Evolutionary conservation across 2,329 filamentous ascomycete species (phyloP).

Genomic region (Phialophora macrospora): DNA sequence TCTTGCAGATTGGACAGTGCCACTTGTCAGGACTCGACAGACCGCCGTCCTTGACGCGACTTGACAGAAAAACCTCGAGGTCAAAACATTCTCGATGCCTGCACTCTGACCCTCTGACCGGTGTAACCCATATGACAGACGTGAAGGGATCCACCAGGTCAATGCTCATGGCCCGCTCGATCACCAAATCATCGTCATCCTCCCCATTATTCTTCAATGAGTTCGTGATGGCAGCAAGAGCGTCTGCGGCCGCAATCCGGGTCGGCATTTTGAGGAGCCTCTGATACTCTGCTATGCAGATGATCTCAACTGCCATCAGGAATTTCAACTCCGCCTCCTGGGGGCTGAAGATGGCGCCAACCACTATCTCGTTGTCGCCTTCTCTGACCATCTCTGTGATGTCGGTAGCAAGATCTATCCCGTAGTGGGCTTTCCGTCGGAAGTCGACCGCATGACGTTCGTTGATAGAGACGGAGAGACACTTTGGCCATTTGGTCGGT

Average conservation of each 20-base stretch:
- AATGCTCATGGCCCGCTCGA: slow-evolving; percentile 63
- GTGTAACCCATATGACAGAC: slow-evolving; percentile 67
- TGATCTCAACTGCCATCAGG: slow-evolving; percentile 71
- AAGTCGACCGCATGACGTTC: slow-evolving; percentile 54
- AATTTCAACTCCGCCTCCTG: slow-evolving; percentile 47
- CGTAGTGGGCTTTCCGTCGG: slow-evolving; percentile 72
- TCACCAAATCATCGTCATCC: slow-evolving; percentile 69
- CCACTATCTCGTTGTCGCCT: slow-evolving; percentile 66
- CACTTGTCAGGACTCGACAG: slow-evolving; percentile 70
- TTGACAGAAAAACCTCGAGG: slow-evolving; percentile 76
- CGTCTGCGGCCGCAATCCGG: slow-evolving; percentile 54
- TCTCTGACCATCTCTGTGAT: slow-evolving; percentile 64
- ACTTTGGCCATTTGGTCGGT: slow-evolving; percentile 73
- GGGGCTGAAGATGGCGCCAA: slow-evolving; percentile 54
- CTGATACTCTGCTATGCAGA: slow-evolving; percentile 59
- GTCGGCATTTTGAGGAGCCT: slow-evolving; percentile 48
- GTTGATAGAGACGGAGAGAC: slow-evolving; percentile 73
- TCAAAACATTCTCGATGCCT: slow-evolving; percentile 88
- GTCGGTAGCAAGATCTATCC: slow-evolving; percentile 76
- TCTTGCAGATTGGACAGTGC: slow-evolving; percentile 82
- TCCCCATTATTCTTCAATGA: slow-evolving; percentile 39
- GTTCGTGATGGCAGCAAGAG: slow-evolving; percentile 60
- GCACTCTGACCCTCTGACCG: slow-evolving; percentile 73
- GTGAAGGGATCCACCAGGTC: slow-evolving; percentile 72
- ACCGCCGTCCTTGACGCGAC: slow-evolving; percentile 53